Evolutionary conservation across 139 green algal genomes (phyloP), one percentile per base, ranked within the genome.

Genomic region (Chlorella sp.): DNA sequence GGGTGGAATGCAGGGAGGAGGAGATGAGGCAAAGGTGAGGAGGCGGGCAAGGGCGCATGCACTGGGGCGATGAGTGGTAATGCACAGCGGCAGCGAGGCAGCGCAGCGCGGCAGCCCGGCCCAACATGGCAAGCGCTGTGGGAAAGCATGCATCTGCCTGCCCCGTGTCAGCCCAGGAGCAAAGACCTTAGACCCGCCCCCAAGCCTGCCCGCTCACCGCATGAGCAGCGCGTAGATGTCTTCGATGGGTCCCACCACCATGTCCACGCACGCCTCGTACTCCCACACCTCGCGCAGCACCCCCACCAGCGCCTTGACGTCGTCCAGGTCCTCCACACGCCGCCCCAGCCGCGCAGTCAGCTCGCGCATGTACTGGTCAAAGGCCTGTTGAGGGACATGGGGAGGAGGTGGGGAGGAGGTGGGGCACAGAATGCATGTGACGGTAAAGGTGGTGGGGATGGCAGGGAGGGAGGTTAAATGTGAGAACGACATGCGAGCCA

Each of bases 171-270:
- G 26, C 4, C 3, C 26, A 26, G 24, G 40, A 3, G 34, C 26
- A 37, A 40, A 68, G 14, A 85, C 79, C 1, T 5, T 39, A 83
- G 22, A 9, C 48, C 48, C 48, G 9, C 48, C 48, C 48, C 48
- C 48, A 57, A 57, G 48, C 48, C 48, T 57, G 48, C 48, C 9
- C 48, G 9, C 86, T 53, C 77, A 90, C 88, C 88, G 78, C n/a
- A 83, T n/a, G 21, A 99, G 95, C 93, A 99, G 92, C 12, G 90
- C 92, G 91, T 99, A 99, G 94, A 98, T 98, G 89, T 99, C 97
- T 92, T 99, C 96, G 78, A 99, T 98, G 37, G 97, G 97, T n/a
- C 82, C 93, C 40, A 98, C 97, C 30, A 97, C 83, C 71, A 92
- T 93, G 89, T 98, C 97, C 77, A 98, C 97, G 89, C 97, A 93